A percentile compares a stretch with the other conserved stretches of the same genome.
Conservation (phyloP, 176 grass and related monocot genomes). For the Oryza rufipogon region DNA sequence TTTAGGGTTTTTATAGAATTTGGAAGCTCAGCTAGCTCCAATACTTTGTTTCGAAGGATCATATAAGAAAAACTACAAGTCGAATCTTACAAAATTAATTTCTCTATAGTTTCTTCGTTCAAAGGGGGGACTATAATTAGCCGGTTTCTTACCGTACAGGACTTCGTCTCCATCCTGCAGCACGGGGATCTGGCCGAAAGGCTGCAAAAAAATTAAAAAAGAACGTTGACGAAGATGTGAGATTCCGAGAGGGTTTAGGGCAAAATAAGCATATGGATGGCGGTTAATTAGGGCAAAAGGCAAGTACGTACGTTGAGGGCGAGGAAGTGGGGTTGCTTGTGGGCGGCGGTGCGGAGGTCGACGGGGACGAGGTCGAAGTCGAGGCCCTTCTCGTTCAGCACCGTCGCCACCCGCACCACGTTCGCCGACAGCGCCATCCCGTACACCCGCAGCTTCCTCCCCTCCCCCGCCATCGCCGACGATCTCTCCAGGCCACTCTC, state of each 20-base stretch:
- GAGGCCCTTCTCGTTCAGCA: slow-evolving; percentile 78
- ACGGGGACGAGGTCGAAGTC: slow-evolving; percentile 72
- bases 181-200: slow-evolving; percentile 86
- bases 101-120: no score
- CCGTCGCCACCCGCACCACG: slow-evolving; percentile 49
- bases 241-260: background rate
- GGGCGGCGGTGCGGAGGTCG: slow-evolving; percentile 72
- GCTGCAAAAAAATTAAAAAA: slow-evolving; percentile 37
- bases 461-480: background rate
- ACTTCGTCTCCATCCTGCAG: slow-evolving; percentile 70
- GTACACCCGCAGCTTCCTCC: slow-evolving; percentile 74
- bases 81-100: no score
- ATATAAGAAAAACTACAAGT: no score
- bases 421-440: slow-evolving; percentile 68
- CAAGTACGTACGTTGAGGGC: slow-evolving; percentile 62
- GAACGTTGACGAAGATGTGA: background rate
- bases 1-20: no score
- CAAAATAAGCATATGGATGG: background rate
- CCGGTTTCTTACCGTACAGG: slow-evolving; percentile 55
- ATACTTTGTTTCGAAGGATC: no score
- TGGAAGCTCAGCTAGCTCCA: no score
- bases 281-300: no score
- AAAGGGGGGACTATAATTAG: no score
- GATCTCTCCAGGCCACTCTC: background rate
- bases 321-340: slow-evolving; percentile 84